phyloP scores from a whole-genome alignment of 208 protist species.

The Acanthamoeba triangularis region DNA sequence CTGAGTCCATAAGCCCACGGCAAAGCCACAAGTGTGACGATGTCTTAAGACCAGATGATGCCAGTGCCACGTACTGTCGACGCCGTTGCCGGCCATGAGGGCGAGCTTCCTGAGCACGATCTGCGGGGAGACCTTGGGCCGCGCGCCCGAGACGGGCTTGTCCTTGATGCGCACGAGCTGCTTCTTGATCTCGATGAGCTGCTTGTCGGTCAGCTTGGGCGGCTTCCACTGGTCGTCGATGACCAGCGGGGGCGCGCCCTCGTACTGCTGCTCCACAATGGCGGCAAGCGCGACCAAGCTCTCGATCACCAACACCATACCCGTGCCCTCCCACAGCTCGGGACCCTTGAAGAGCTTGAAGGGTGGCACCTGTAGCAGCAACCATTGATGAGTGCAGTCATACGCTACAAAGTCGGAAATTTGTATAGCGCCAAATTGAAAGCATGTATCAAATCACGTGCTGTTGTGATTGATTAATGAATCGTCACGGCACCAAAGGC shows the following conservation, averaged over 20 bases:
- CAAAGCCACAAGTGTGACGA: not conserved
- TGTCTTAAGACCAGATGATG: too few relatives aligned
- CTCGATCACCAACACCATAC: slow-evolving; percentile 28
- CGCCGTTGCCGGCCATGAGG: slow-evolving; percentile 67
- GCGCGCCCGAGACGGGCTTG: slow-evolving; percentile 16
- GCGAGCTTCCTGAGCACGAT: slow-evolving; percentile 47
- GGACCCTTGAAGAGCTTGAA: slow-evolving; percentile 52
- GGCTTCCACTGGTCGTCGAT: slow-evolving; percentile 49
- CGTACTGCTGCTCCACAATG: slow-evolving; percentile 37
- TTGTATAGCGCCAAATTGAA: not conserved
- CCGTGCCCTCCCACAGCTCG: slow-evolving; percentile 7
- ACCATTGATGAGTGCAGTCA: not conserved
- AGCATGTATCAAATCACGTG: too few relatives aligned
- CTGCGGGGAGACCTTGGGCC: not conserved
- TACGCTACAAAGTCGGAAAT: too few relatives aligned
- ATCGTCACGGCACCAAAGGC: not conserved
- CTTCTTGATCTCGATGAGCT: slow-evolving; percentile 41
- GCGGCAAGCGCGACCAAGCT: slow-evolving; percentile 27
- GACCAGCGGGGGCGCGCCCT: slow-evolving; percentile 34
- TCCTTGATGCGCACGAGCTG: slow-evolving; percentile 10
- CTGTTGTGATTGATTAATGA: not conserved
- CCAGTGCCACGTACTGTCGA: slow-evolving; percentile 2
- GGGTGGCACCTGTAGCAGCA: not conserved
- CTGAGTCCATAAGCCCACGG: not conserved
- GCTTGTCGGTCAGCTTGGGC: slow-evolving; percentile 9